These are phyloP conservation scores for Irpex sp. DNA, from an alignment of 1,284 basidiomycete genomes.

Conservation along the genomic window DNA sequence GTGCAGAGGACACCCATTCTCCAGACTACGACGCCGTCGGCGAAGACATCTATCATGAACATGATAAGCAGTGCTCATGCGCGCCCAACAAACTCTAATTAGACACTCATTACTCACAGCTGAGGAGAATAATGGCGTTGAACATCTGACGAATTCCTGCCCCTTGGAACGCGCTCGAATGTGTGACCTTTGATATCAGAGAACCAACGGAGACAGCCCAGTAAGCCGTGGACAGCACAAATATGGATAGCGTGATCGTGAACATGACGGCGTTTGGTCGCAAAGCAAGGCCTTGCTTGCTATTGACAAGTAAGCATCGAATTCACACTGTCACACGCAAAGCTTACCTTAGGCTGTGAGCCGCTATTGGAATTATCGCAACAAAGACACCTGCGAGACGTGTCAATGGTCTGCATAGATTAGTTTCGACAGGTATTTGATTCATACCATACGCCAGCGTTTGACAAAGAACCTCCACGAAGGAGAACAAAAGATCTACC, in stretches of 20 bases:
- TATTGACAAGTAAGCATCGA: background rate
- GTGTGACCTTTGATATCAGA: background rate
- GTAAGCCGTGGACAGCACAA: background rate
- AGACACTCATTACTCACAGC: background rate
- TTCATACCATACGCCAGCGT: background rate
- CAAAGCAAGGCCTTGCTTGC: background rate
- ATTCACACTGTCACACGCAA: background rate
- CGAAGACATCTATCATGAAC: background rate
- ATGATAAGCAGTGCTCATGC: background rate
- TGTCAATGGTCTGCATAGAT: background rate
- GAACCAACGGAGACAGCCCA: background rate
- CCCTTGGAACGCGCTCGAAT: background rate
- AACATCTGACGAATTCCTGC: background rate
- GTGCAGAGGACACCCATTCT: background rate
- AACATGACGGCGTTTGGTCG: background rate
- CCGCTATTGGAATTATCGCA: background rate
- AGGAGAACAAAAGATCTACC: background rate
- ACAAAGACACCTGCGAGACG: background rate
- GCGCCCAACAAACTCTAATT: background rate
- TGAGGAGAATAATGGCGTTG: background rate
- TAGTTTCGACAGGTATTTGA: background rate
- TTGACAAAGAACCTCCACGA: background rate
- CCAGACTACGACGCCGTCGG: background rate
- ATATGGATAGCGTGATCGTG: background rate
- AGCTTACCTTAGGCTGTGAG: background rate